Evolutionary conservation across 2,329 filamentous ascomycete species (phyloP).

Genomic region (Pseudogymnoascus pannorum): DNA sequence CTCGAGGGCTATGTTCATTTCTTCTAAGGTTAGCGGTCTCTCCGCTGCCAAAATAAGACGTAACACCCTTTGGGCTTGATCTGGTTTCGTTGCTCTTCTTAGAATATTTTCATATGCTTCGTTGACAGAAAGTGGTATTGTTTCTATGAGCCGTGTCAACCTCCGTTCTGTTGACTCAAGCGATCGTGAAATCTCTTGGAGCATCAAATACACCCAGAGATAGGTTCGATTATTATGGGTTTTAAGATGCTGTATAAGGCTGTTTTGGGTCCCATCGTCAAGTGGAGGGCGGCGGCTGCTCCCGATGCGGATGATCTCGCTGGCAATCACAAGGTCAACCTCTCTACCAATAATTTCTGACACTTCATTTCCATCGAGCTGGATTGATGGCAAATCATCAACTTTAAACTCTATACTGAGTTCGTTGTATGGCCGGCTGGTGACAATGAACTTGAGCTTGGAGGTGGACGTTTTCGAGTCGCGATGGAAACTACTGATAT

Average conservation of each 20-base stretch:
- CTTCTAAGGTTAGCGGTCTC: slow-evolving; percentile 12
- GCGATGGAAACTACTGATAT: too few relatives aligned
- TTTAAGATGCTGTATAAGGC: slow-evolving; percentile 7
- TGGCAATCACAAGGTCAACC: slow-evolving; percentile 11
- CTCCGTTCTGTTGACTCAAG: neutral
- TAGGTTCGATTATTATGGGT: slow-evolving; percentile 15
- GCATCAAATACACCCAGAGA: slow-evolving; percentile 14
- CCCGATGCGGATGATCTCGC: neutral
- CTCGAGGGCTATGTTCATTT: slow-evolving; percentile 13
- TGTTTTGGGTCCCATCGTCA: neutral
- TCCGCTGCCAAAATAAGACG: slow-evolving; percentile 11
- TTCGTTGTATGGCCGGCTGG: slow-evolving; percentile 12
- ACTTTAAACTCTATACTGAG: slow-evolving; percentile 1
- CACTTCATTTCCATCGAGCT: slow-evolving; percentile 10
- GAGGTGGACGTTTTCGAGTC: neutral
- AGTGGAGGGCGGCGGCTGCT: neutral
- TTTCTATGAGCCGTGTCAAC: slow-evolving; percentile 1
- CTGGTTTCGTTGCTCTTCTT: neutral
- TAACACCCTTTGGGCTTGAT: slow-evolving; percentile 7
- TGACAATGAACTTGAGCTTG: slow-evolving; percentile 27
- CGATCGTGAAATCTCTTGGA: slow-evolving; percentile 5
- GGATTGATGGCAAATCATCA: neutral
- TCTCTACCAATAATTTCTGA: slow-evolving; percentile 12
- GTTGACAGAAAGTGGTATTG: slow-evolving; percentile 9
- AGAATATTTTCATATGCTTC: slow-evolving; percentile 13